Evolutionary conservation across 2,329 filamentous ascomycete species (phyloP).

Genomic region (Cordyceps militaris): DNA sequence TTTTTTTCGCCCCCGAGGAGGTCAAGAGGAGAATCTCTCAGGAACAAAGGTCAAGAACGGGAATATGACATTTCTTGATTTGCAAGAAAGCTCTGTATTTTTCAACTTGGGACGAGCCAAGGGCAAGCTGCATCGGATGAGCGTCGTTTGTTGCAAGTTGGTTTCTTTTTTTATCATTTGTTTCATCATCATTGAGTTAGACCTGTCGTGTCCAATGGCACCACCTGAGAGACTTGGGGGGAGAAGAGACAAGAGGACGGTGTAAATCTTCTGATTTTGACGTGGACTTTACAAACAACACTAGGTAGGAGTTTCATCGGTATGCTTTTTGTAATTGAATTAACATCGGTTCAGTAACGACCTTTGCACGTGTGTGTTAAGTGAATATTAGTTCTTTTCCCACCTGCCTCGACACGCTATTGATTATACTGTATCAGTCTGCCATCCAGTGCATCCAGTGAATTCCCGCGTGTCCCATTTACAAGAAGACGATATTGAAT

Average conservation of each 20-base stretch:
- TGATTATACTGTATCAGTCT: background rate
- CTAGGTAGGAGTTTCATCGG: slow-evolving; percentile 15
- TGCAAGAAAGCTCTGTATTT: background rate
- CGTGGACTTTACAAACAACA: slow-evolving; percentile 13
- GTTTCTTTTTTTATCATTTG: background rate
- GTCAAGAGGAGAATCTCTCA: background rate
- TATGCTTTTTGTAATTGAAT: slow-evolving; percentile 15
- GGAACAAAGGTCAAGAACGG: background rate
- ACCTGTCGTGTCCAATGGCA: background rate
- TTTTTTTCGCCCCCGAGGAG: slow-evolving; percentile 1
- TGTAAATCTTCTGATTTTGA: slow-evolving; percentile 7
- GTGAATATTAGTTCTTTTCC: background rate
- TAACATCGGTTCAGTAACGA: background rate
- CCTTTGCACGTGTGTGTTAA: background rate
- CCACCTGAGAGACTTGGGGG: background rate
- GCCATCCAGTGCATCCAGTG: background rate
- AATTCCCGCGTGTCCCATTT: background rate
- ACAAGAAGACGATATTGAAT: background rate
- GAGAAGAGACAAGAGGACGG: background rate
- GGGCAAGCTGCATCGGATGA: background rate
- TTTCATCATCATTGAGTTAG: slow-evolving; percentile 9
- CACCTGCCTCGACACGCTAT: background rate
- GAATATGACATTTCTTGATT: background rate
- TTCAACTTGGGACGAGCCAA: background rate
- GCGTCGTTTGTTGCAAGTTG: slow-evolving; percentile 4